Evolutionary conservation across 306 rosid genomes (phyloP), one percentile per base, ranked within the genome.

Genomic region (Amphicarpaea edgeworthii): DNA sequence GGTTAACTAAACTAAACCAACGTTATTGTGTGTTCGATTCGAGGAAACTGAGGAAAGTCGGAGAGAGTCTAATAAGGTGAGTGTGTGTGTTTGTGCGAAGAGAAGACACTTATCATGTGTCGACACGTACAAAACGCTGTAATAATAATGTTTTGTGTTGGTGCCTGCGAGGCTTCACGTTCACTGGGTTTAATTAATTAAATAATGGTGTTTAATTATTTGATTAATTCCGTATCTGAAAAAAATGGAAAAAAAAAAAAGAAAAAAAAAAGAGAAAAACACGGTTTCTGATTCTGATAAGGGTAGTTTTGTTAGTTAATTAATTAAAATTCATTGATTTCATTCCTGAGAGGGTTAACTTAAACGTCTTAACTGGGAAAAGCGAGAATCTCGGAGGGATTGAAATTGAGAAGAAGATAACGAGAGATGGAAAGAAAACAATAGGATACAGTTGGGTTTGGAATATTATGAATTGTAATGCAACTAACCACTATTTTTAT

Each of bases 371-470:
- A 51, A 51, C 26, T 3, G 58, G 59, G 37, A 8, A 23, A 55
- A 79, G 74, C 82, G 88, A 73, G 85, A 77, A 77, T 86, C 81
- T 69, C 82, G 70, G 68, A 59, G 81, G 42, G 51, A 82, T 76
- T 62, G 77, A 8, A 38, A 79, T 24, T 66, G 6, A 15, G 64
- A 49, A 34, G n/a, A 43, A 6, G 72, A 67, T 6, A 63, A 38
- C 24, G 72, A 42, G 14, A 51, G 26, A 17, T 64, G 53, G 43
- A 53, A 30, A 53, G 16, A 32, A 67, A 58, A 73, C 77, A 45
- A 74, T 58, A 73, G 45, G 79, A 85, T 84, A 82, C 90, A 85
- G 96, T 90, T 88, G 91, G 89, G 75, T 73, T 81, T 74, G 76
- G 90, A 84, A 88, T 84, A 82, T 84, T 76, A 64, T 84, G 88